Evolutionary conservation across 805 yeast species (phyloP).

Genomic region (Metschnikowia amazonensis): DNA sequence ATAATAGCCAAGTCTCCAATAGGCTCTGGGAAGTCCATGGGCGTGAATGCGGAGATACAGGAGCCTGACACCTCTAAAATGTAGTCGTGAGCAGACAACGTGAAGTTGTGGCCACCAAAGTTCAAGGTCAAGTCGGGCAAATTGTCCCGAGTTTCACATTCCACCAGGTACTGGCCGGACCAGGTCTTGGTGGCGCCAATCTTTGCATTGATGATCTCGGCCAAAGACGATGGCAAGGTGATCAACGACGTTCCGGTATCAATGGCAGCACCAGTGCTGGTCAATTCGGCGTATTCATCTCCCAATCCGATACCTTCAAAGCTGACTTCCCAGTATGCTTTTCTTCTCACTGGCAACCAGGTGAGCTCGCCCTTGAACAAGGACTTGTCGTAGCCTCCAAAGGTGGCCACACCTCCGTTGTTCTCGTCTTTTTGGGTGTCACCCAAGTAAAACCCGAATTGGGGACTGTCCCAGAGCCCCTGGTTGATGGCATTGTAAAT

Average conservation of each 20-base stretch:
- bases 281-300: slow-evolving; percentile 81
- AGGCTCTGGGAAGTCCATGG: slow-evolving; percentile 96
- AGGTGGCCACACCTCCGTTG: slow-evolving; percentile 87
- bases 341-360: slow-evolving; percentile 97
- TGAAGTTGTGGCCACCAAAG: slow-evolving; percentile 87
- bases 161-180: slow-evolving; percentile 95
- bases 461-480: slow-evolving; percentile 78
- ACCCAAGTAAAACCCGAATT: slow-evolving; percentile 89
- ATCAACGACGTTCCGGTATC: slow-evolving; percentile 98
- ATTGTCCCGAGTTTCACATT: slow-evolving; percentile 77
- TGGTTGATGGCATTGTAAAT: slow-evolving; percentile 80
- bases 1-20: slow-evolving; percentile 94
- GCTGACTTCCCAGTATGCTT: slow-evolving; percentile 99
- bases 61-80: slow-evolving; percentile 91
- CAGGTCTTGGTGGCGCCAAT: slow-evolving; percentile 97
- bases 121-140: slow-evolving; percentile 91
- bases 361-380: slow-evolving; percentile 80
- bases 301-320: slow-evolving; percentile 90
- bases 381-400: slow-evolving; percentile 86
- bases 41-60: slow-evolving; percentile 94
- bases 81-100: slow-evolving; percentile 86
- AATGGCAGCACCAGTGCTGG: slow-evolving; percentile 89
- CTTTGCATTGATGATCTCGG: slow-evolving; percentile 91
- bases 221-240: slow-evolving; percentile 90
- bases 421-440: slow-evolving; percentile 61